Percentiles rank a stretch among this genome's conserved stretches.
These are phyloP conservation scores for Trichoderma afroharzianum DNA, from an alignment of 2,329 filamentous ascomycete genomes.

Conservation along the genomic window DNA sequence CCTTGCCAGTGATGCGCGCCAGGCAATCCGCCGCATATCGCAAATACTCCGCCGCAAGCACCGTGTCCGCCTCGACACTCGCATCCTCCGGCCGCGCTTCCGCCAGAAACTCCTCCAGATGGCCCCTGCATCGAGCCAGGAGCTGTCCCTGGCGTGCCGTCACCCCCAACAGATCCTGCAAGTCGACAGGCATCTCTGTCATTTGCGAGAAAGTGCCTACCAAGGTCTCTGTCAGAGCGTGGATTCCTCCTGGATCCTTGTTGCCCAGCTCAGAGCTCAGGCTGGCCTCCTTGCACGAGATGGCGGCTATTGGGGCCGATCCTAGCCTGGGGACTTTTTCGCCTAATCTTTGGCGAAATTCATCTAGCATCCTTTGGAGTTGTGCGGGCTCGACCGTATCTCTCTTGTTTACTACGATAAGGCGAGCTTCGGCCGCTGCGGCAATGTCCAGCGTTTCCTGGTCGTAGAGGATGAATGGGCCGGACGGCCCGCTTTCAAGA, in stretches of 20 bases:
- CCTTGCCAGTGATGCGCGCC: constrained; percentile 83
- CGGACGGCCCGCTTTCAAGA: constrained; percentile 51
- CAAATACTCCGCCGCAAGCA: constrained; percentile 85
- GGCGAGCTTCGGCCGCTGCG: constrained; percentile 42
- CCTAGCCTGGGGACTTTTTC: constrained; percentile 25
- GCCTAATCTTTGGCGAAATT: constrained; percentile 34
- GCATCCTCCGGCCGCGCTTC: constrained; percentile 45
- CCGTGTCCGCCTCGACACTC: constrained; percentile 66
- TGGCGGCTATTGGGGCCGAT: constrained; percentile 41
- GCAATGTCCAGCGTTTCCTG: constrained; percentile 54
- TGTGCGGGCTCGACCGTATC: constrained; percentile 43
- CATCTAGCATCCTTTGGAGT: constrained; percentile 37
- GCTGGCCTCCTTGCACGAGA: constrained; percentile 68
- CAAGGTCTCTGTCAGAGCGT: constrained; percentile 64
- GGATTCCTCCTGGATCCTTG: constrained; percentile 61
- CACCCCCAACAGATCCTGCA: constrained; percentile 83
- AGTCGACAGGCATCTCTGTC: constrained; percentile 66
- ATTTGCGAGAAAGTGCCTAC: constrained; percentile 65
- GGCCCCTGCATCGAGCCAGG: constrained; percentile 65
- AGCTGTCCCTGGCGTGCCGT: constrained; percentile 85
- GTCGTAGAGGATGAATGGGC: constrained; percentile 49
- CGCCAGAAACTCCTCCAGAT: constrained; percentile 70
- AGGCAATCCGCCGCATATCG: constrained; percentile 75
- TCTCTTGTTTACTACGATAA: constrained; percentile 62
- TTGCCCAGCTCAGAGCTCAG: constrained; percentile 21